Percentiles rank a stretch among this genome's conserved stretches.
Evolutionary conservation across 2,329 filamentous ascomycete genomes (phyloP).

Genomic region (Periconia sp.): DNA sequence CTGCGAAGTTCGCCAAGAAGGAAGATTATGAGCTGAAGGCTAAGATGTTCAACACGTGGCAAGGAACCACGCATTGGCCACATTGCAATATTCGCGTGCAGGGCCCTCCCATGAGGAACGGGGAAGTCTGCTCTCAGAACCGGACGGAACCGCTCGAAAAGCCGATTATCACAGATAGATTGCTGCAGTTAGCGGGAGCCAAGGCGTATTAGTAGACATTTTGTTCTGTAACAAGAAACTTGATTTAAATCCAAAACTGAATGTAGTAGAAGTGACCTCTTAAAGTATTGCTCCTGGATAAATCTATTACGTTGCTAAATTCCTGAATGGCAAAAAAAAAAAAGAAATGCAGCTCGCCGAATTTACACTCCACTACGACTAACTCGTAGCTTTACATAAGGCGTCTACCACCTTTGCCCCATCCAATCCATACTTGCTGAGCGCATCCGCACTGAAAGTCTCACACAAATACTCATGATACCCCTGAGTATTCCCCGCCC

Average conservation of each 20-base stretch:
- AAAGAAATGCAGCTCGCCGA: no score
- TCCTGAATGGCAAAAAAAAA: no score
- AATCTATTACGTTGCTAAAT: no score
- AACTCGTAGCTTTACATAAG: slow-evolving; percentile 4
- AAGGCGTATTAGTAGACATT: slow-evolving; percentile 14
- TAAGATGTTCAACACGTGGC: slow-evolving; percentile 16
- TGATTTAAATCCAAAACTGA: no score
- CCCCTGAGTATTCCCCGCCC: slow-evolving; percentile 2
- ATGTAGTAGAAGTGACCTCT: no score
- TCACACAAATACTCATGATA: slow-evolving; percentile 8
- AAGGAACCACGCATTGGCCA: slow-evolving; percentile 27
- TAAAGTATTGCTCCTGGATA: no score
- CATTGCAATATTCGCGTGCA: slow-evolving; percentile 22
- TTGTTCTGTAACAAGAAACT: no score
- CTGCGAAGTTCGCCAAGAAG: slow-evolving; percentile 15
- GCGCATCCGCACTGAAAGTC: not conserved
- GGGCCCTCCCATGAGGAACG: slow-evolving; percentile 11
- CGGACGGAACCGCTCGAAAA: slow-evolving; percentile 21
- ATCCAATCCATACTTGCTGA: slow-evolving; percentile 7
- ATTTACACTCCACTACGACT: no score
- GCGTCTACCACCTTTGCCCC: slow-evolving; percentile 2
- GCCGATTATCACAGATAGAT: slow-evolving; percentile 15
- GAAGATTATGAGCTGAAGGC: slow-evolving; percentile 21
- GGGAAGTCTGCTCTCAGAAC: slow-evolving; percentile 13
- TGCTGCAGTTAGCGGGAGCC: slow-evolving; percentile 17